Base-by-base conservation (phyloP, 176 grass and related monocot genomes). In the Eleusine indica region DNA sequence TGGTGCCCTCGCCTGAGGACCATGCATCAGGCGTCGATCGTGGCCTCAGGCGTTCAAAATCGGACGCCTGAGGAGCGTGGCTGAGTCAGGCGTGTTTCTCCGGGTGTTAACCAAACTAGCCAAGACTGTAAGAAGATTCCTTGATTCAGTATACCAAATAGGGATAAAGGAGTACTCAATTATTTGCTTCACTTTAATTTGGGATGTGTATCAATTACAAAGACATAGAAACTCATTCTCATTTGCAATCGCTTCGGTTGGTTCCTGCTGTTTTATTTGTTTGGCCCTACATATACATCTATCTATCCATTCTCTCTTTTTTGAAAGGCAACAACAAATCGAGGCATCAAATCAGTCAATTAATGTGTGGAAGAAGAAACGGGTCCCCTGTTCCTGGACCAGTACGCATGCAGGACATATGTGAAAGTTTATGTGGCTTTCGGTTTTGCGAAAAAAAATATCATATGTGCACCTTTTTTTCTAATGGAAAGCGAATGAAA, bases 271-370 rank as follows among this genome's bases (percentile, higher is more conserved):
- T 8, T 38, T 19, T 52, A 54, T 46, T 62, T 60, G 32, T 56
- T 66, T 30, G 63, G 68, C 4, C 19, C 9, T n/a, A 70, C 22
- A 3, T 43, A 41, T 22, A 18, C 11, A 41, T 22, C 4, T 6
- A 22, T 19, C 12, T 16, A 53, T 54, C 56, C 18, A 58, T 58
- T 76, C 5, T 38, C 1, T 16, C 14, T 62, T 43, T 71, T 15
- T 43, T 54, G 49, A 71, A 81, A 41, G 66, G 66, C 29, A 15
- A 32, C 66, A 44, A 46, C 35, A 60, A 19, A 81, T 58, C 11
- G n/a, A 81, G 37, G 49, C 49, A 81, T 82, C 68, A 19, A 60
- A 61, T 82, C 68, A 47, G 15, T 63, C 5, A 25, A 32, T 71
- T 61, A 67, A 67, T 43, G 58, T 16, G 44, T 47, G 44, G 9